Conservation (phyloP, 768 basidiomycete species). For the Boletus sensibilis region DNA sequence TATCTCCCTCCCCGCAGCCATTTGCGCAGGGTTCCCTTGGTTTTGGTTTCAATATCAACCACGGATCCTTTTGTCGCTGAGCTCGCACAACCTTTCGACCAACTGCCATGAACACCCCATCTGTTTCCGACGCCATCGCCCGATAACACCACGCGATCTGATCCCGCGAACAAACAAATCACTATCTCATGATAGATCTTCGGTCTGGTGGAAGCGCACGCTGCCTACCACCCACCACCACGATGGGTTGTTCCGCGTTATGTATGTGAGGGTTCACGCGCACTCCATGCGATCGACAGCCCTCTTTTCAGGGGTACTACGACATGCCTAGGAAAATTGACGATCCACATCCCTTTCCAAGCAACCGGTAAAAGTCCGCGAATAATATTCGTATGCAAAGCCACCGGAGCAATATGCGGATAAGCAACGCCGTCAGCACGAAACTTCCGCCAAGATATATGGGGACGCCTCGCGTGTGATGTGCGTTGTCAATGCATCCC, state of each 20-base stretch:
- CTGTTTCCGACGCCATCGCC: neutral
- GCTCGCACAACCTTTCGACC: neutral
- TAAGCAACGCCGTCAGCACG: neutral
- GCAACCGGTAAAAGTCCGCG: conserved; percentile 6
- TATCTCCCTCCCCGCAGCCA: neutral
- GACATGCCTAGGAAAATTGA: conserved; percentile 1
- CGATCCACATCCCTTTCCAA: conserved; percentile 15
- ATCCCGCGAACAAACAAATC: neutral
- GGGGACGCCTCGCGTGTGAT: neutral
- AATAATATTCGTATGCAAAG: neutral
- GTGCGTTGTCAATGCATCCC: neutral
- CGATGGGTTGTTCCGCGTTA: neutral
- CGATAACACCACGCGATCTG: conserved; percentile 13
- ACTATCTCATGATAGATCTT: conserved; percentile 3
- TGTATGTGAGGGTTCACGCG: neutral
- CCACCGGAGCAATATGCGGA: neutral
- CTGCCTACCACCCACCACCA: neutral
- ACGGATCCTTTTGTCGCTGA: neutral
- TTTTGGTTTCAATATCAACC: neutral
- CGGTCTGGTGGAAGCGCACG: neutral
- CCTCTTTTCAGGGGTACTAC: neutral
- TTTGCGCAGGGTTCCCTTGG: neutral
- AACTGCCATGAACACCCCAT: neutral
- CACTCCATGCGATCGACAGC: conserved; percentile 1
- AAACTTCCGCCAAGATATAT: neutral